Evolutionary conservation across 257 asterid species (phyloP), one percentile per base, ranked within the genome.

Genomic region (Lithospermum erythrorhizon): DNA sequence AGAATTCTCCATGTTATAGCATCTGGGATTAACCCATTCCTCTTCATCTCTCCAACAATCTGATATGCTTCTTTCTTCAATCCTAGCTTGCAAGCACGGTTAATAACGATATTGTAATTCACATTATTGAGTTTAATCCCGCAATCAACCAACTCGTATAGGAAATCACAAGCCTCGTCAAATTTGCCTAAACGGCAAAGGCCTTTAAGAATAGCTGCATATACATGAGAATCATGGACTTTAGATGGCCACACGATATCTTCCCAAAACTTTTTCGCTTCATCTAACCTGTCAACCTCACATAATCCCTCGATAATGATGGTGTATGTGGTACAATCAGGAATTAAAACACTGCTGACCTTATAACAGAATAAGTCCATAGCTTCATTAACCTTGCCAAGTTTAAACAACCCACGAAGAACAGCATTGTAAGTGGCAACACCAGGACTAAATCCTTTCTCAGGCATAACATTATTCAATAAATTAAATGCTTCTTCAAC

Each of bases 1-100:
- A 91, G 75, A 75, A 88, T 83, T 75, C 95, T 87, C 96, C 96
- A 87, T 1, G 96, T 82, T 29, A 82, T 87, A 21, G 93, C 78
- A 81, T 91, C 95, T 7, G 95, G 95, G 65, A 41, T 35, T 9
- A 88, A 60, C 24, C 85, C 94, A 73, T 86, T 85, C 67, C 79
- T 82, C 70, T 75, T 91, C 98, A 91, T 88, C 68, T 91, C 95
- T 32, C 88, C 79, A 29, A 82, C 35, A 47, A 91, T 81, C 85
- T 73, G 87, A 74, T 88, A 86, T 64, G 93, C 95, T 65, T 83
- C 96, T 59, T 68, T 82, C 83, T 82, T 91, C 74, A 83, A 71
- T 23, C 94, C 94, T 57, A 79, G 62, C 71, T 61, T 74, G 74
- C 87, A 83, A 62, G 93, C 95, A 64, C 55, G 59, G 66, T 76